phyloP scores from a whole-genome alignment of 441 rosid genomes.

The Sinapis alba region DNA sequence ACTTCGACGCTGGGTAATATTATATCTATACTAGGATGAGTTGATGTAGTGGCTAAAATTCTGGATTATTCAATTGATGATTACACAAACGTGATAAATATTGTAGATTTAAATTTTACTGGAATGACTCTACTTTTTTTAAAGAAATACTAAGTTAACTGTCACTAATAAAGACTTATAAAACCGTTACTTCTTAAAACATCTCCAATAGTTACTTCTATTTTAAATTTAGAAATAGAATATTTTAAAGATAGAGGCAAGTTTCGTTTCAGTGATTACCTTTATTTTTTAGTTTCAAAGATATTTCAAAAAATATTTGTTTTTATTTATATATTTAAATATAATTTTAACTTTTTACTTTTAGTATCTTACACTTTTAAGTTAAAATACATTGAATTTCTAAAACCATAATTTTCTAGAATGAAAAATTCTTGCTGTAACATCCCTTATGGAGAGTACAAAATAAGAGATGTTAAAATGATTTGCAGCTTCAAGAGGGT shows the following conservation, averaged over 20 bases:
- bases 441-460: background rate
- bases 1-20: background rate
- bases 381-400: background rate
- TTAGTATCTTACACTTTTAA: background rate
- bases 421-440: background rate
- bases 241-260: too few relatives aligned
- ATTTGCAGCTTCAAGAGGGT: conserved; percentile 69
- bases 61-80: background rate
- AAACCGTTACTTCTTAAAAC: too few relatives aligned
- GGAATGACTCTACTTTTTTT: background rate
- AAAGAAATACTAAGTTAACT: background rate
- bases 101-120: too few relatives aligned
- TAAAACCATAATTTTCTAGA: background rate
- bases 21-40: background rate
- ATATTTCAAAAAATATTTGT: too few relatives aligned
- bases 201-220: too few relatives aligned
- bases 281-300: too few relatives aligned
- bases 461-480: background rate
- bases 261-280: too few relatives aligned
- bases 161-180: too few relatives aligned
- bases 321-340: too few relatives aligned
- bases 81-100: background rate
- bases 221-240: too few relatives aligned
- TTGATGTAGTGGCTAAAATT: background rate
- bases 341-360: background rate